Base-by-base conservation (phyloP, 129 eudicot species). In the Calendula officinalis region DNA sequence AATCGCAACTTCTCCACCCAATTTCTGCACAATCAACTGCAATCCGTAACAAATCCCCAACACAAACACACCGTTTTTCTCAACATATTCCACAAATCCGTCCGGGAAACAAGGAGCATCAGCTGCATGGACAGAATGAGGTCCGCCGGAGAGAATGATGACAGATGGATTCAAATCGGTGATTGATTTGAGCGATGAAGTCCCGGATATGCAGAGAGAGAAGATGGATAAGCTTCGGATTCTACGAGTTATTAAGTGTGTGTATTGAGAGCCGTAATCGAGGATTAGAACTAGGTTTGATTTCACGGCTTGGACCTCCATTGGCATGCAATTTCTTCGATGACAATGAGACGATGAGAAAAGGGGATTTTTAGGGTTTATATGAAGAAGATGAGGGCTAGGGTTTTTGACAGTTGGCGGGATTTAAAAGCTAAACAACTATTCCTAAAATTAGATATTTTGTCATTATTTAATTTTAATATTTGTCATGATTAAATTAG, bases 191-290 rank as follows among this genome's bases (percentile, higher is more conserved):
- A 90, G 84, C 0, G 87, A 53, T 44, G 94, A 87, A 2, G 94
- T 87, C 72, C 94, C 94, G 14, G 87, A 84, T 66, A 90, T 80
- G 71, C 86, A 84, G 79, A 86, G 90, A 39, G 95, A 86, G 77
- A 86, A 87, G 65, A 86, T 69, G 36, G 86, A 84, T 45, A 91
- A 75, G 73, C 73, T 67, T 4, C 96, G 83, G 66, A 91, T 88
- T 67, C 96, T 72, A 9, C 96, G 88, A 9, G 98, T 91, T 60
- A 91, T 91, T 65, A 91, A 82, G 64, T 91, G 98, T 54, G 98
- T 91, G 79, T 88, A 87, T 36, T 91, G 98, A 9, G 98, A 91
- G 5, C 96, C 98, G 67, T 62, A 91, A 66, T 91, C 98, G 5
- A 91, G 81, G 75, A 87, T 91, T 5, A 88, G 58, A 4, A 91